Evolutionary conservation across 1,284 basidiomycete genomes (phyloP), one percentile per base, ranked within the genome.

Genomic region (Bothia castanella): DNA sequence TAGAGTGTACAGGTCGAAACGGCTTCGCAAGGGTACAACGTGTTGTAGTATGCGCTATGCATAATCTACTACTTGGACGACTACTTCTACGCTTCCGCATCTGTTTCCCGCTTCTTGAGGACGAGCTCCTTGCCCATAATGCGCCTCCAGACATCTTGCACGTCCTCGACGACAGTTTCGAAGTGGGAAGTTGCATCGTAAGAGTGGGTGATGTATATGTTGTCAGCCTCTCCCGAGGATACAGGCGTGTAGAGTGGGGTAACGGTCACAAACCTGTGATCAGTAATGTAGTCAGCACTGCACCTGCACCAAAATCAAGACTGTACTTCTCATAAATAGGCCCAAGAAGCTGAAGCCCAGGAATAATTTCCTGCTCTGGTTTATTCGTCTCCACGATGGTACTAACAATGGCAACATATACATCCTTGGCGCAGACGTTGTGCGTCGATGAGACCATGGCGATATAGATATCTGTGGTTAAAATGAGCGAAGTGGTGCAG

Each of bases 141-240:
- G 52, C 92, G 79, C 73, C 87, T 84, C 91, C 92, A 98, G 31
- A 97, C 90, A 69, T 96, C 87, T 57, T 87, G 84, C 37, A 98
- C 95, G 57, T 97, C 94, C 51, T 96, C 92, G 36, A 93, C 91
- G 48, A 95, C 93, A 35, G 95, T 97, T 79, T 99, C 97, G 67
- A 99, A 99, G 75, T 99, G 97, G 43, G 92, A 95, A 10, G 97
- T 98, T 12, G 97, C 94, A 69, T 99, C 97, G 72, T 98, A 98
- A 8, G 94, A 97, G 52, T 89, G 90, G 51, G 97, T 98, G 74
- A 99, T 87, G 75, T 92, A 99, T 68, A 99, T 90, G 64, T 92
- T 89, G 75, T 95, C 91, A 41, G 80, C 77, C 58, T 78, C 65
- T 51, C 97, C 97, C 40, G 80, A 74, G 31, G 89, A 79, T 10